phyloP scores from a whole-genome alignment of 805 yeast species.

The Cyberlindnera suaveolens region DNA sequence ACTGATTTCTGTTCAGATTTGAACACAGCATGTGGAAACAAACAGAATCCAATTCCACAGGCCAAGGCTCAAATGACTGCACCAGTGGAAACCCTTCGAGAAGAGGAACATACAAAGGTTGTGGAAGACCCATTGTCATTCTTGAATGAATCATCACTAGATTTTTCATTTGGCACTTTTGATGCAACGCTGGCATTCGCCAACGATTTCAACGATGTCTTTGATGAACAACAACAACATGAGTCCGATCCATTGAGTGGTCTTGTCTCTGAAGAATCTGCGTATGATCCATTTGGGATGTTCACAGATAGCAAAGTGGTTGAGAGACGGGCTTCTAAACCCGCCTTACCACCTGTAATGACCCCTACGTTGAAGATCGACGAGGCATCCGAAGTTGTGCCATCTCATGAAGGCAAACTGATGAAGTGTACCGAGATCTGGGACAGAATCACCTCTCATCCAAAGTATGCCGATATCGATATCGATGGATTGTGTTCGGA shows the following conservation, averaged over 20 bases:
- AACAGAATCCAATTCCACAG: constrained; percentile 58
- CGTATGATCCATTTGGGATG: constrained; percentile 46
- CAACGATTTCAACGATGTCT: constrained; percentile 7
- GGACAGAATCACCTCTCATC: constrained; percentile 94
- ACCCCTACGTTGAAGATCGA: not conserved
- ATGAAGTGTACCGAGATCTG: constrained; percentile 87
- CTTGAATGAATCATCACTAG: constrained; percentile 28
- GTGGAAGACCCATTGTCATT: constrained; percentile 41
- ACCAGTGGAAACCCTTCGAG: not conserved
- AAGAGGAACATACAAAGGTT: not conserved
- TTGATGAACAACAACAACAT: constrained; percentile 9
- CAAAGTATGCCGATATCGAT: constrained; percentile 87
- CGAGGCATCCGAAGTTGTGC: constrained; percentile 46
- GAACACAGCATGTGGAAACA: constrained; percentile 79
- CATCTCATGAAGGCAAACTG: constrained; percentile 54
- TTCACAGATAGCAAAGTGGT: constrained; percentile 8
- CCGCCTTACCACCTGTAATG: not conserved
- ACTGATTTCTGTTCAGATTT: constrained; percentile 60
- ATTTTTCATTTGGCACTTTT: constrained; percentile 29
- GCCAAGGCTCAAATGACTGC: constrained; percentile 9
- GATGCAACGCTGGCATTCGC: constrained; percentile 50
- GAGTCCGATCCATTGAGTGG: constrained; percentile 32
- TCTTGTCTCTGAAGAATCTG: constrained; percentile 49
- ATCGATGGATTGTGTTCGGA: constrained; percentile 91
- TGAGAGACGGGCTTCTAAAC: constrained; percentile 7